Evolutionary conservation across 2,329 filamentous ascomycete species (phyloP).

Genomic region (Ceratocystis huliohia): DNA sequence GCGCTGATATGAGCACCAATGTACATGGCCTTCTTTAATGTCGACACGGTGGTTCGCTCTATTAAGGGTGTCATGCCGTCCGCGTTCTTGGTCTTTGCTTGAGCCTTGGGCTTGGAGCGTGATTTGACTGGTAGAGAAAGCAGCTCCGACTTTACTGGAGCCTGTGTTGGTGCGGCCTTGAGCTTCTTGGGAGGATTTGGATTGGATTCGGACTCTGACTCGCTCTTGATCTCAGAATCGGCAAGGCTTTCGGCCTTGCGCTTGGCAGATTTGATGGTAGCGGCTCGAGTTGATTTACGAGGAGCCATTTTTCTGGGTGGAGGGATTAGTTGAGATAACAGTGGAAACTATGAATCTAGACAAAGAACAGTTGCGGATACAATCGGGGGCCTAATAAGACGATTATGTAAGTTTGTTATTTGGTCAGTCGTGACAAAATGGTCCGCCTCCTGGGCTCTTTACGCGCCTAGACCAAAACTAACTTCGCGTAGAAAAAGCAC

Average conservation of each 20-base stretch:
- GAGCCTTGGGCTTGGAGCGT: conserved; percentile 21
- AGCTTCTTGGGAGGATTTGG: conserved; percentile 33
- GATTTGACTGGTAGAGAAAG: conserved; percentile 14
- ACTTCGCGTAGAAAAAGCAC: background rate
- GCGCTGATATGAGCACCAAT: conserved; percentile 87
- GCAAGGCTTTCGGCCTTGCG: conserved; percentile 22
- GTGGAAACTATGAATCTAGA: background rate
- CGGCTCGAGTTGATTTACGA: conserved; percentile 16
- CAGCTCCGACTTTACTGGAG: conserved; percentile 11
- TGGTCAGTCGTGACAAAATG: no score
- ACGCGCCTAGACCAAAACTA: background rate
- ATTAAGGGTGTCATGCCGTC: conserved; percentile 48
- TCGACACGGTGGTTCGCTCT: conserved; percentile 48
- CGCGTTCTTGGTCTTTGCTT: conserved; percentile 29
- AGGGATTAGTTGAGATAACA: background rate
- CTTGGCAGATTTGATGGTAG: conserved; percentile 10
- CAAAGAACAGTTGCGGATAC: no score
- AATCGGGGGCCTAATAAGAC: no score
- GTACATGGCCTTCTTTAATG: conserved; percentile 58
- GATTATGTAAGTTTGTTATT: no score
- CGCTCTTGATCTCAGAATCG: conserved; percentile 23
- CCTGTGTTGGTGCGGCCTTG: conserved; percentile 25
- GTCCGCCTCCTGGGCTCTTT: no score
- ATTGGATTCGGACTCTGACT: conserved; percentile 23
- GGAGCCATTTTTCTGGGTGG: background rate